These are phyloP conservation scores for Penicillium sp. DNA, from an alignment of 2,329 filamentous ascomycete species.

Conservation along the genomic window DNA sequence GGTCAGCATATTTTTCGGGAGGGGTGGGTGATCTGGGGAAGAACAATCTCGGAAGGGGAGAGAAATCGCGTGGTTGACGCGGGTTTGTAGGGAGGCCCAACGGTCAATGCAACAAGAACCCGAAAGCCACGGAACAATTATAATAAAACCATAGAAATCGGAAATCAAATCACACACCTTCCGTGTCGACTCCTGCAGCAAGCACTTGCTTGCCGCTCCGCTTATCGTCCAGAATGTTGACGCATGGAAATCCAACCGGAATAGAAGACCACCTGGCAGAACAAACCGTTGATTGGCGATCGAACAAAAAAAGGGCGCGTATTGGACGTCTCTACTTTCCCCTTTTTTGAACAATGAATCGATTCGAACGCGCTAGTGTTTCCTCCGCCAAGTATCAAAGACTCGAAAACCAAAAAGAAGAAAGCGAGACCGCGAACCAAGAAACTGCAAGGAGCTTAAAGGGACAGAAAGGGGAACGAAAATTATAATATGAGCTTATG, in stretches of 20 bases:
- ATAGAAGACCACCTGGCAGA: slow-evolving; percentile 30
- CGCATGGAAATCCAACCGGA: slow-evolving; percentile 44
- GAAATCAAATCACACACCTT: slow-evolving; percentile 37
- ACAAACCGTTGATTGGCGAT: slow-evolving; percentile 25
- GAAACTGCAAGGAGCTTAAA: slow-evolving; percentile 1
- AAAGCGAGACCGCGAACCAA: background rate
- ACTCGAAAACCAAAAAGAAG: background rate
- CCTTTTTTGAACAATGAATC: slow-evolving; percentile 13
- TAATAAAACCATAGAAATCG: slow-evolving; percentile 8
- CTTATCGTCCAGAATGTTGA: slow-evolving; percentile 47
- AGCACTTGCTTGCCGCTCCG: slow-evolving; percentile 49
- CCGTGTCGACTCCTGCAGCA: slow-evolving; percentile 49
- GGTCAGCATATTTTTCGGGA: slow-evolving; percentile 11
- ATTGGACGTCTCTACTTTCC: background rate
- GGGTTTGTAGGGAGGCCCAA: slow-evolving; percentile 7
- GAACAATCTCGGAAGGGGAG: slow-evolving; percentile 4
- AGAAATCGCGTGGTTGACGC: slow-evolving; percentile 19
- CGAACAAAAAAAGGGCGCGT: slow-evolving; percentile 9
- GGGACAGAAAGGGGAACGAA: slow-evolving; percentile 11
- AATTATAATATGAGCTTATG: slow-evolving; percentile 13
- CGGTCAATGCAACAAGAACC: slow-evolving; percentile 1
- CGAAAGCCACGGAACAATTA: background rate
- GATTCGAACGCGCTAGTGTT: slow-evolving; percentile 3
- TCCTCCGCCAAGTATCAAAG: background rate
- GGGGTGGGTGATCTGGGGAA: slow-evolving; percentile 9